Conservation (phyloP, 495 filamentous ascomycete species). For the Aspergillus homomorphus region DNA sequence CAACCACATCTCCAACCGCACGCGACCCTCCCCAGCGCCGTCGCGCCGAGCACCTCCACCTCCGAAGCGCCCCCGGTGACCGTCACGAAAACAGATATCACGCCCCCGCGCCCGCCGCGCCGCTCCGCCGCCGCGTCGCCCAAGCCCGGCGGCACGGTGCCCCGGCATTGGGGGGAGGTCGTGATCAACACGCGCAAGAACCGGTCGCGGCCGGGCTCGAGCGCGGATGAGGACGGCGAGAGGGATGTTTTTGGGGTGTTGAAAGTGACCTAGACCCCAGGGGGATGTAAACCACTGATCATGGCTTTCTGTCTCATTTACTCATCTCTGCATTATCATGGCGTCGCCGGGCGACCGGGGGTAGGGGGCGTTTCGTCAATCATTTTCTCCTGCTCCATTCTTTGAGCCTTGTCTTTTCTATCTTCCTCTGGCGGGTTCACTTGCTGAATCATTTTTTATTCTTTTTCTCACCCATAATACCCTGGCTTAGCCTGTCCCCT, state of each 20-base stretch:
- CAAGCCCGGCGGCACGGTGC: slow-evolving; percentile 26
- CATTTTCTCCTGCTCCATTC: neutral
- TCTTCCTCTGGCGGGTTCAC: neutral
- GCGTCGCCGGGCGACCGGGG: neutral
- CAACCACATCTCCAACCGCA: slow-evolving; percentile 48
- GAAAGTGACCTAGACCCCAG: slow-evolving; percentile 26
- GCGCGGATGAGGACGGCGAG: slow-evolving; percentile 17
- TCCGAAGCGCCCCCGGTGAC: slow-evolving; percentile 21
- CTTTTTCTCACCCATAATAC: slow-evolving; percentile 4
- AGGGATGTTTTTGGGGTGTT: slow-evolving; percentile 48
- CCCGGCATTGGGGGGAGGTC: slow-evolving; percentile 49
- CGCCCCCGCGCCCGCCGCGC: neutral
- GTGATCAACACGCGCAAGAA: slow-evolving; percentile 44
- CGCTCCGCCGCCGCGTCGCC: slow-evolving; percentile 18
- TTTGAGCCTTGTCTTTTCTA: slow-evolving; percentile 6
- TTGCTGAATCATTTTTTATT: slow-evolving; percentile 5
- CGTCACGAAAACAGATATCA: slow-evolving; percentile 21
- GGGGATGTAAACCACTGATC: too few relatives aligned
- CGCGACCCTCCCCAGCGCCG: slow-evolving; percentile 39
- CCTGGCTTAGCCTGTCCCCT: slow-evolving; percentile 6
- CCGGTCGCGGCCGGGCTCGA: slow-evolving; percentile 31
- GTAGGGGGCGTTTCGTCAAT: neutral
- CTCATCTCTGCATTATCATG: neutral
- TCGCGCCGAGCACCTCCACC: slow-evolving; percentile 29
- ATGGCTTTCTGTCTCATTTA: too few relatives aligned